These are phyloP conservation scores for Chamaecyparis obtusa DNA, from an alignment of 75 land plant species.

Conservation along the genomic window DNA sequence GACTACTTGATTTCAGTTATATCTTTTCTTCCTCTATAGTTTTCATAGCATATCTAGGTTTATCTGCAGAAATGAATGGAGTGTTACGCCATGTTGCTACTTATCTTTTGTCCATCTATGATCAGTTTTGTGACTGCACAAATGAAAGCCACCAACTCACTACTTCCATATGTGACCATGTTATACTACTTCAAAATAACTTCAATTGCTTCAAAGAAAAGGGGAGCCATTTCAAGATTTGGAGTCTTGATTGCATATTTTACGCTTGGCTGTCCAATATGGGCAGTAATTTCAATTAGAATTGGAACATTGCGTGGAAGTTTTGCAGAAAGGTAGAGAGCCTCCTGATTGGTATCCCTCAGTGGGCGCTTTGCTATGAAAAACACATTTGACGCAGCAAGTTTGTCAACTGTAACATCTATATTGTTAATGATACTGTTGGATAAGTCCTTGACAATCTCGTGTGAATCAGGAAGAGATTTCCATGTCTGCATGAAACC, in stretches of 20 bases:
- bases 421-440: conserved; percentile 48
- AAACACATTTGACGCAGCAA: conserved; percentile 79
- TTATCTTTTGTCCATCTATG: background rate
- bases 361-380: conserved; percentile 80
- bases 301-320: conserved; percentile 67
- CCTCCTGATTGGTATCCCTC: conserved; percentile 91
- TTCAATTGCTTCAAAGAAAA: conserved; percentile 94
- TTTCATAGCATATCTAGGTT: no score
- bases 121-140: background rate
- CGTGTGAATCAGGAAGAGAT: conserved; percentile 96
- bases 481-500: conserved; percentile 84
- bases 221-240: conserved; percentile 83
- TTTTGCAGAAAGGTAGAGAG: conserved; percentile 84
- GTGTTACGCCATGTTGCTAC: no score
- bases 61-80: no score
- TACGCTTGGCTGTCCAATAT: conserved; percentile 65
- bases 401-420: conserved; percentile 73
- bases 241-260: conserved; percentile 98
- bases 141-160: background rate
- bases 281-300: conserved; percentile 79
- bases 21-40: no score
- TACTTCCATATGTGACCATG: background rate
- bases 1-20: no score
- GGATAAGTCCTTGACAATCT: conserved; percentile 73
- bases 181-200: conserved; percentile 44